Percentiles rank a stretch among this genome's conserved stretches.
Conservation (phyloP, 2,329 filamentous ascomycete genomes). For the Blumeria hordei region DNA sequence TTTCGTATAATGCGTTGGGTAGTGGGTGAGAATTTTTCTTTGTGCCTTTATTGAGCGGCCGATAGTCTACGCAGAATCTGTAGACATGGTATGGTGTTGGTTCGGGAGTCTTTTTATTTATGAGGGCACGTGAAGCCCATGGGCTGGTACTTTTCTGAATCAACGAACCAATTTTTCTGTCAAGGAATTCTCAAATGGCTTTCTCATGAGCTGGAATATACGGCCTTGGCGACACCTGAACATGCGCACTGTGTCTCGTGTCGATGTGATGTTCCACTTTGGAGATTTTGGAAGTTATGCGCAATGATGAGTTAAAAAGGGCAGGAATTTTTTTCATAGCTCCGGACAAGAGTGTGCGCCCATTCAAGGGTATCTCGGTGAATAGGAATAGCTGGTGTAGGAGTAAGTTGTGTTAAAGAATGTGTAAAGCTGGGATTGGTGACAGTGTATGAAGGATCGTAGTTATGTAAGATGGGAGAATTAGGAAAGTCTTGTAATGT, state of each 20-base stretch:
- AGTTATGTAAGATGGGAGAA: background rate
- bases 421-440: background rate
- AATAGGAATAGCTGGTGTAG: background rate
- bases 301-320: background rate
- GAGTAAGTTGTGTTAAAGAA: background rate
- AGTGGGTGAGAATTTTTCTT: background rate
- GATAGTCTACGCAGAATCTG: background rate
- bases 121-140: background rate
- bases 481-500: background rate
- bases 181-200: background rate
- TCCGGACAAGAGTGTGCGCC: background rate
- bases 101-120: background rate
- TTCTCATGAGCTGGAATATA: background rate
- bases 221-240: background rate
- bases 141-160: background rate
- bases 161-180: background rate
- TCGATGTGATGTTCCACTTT: background rate
- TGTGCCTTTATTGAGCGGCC: background rate
- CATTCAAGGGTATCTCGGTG: background rate
- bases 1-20: background rate
- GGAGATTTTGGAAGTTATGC: background rate
- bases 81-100: background rate
- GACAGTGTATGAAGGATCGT: background rate
- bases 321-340: background rate
- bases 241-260: background rate